phyloP scores from a whole-genome alignment of 768 basidiomycete species.

The Termitomyces sp. region DNA sequence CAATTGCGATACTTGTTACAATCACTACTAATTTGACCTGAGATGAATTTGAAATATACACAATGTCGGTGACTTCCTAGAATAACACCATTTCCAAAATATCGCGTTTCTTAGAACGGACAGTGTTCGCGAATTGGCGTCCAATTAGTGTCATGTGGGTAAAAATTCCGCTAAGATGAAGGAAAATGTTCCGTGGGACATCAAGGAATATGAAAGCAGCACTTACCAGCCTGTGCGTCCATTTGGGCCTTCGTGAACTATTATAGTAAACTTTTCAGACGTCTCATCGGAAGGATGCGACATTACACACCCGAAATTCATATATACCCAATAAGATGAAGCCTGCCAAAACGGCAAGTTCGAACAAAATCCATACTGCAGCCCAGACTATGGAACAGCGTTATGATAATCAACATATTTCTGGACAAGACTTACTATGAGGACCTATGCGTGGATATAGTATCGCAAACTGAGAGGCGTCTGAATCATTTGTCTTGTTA shows the following conservation, averaged over 20 bases:
- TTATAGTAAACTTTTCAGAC: not conserved
- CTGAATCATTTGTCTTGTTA: constrained; percentile 90
- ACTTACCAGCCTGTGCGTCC: constrained; percentile 68
- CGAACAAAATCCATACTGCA: constrained; percentile 77
- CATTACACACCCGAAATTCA: constrained; percentile 63
- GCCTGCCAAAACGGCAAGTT: constrained; percentile 64
- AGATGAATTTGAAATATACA: not conserved
- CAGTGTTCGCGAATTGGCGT: not conserved
- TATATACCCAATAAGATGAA: constrained; percentile 79
- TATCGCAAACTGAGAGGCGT: constrained; percentile 83
- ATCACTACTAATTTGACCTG: not conserved
- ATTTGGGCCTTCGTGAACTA: constrained; percentile 54
- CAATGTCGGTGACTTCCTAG: not conserved
- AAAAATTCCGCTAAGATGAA: constrained; percentile 47
- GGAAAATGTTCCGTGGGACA: constrained; percentile 4
- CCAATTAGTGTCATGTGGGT: constrained; percentile 38
- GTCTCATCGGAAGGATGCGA: not conserved
- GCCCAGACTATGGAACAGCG: constrained; percentile 62
- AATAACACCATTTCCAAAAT: not conserved
- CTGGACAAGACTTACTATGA: constrained; percentile 46
- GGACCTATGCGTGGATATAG: constrained; percentile 65
- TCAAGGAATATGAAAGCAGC: not conserved
- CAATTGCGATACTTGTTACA: not conserved
- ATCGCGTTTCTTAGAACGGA: not conserved
- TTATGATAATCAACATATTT: not conserved